Percentiles rank a stretch among this genome's conserved stretches.
These are phyloP conservation scores for Populus ilicifolia DNA, from an alignment of 345 rosid species.

Conservation along the genomic window DNA sequence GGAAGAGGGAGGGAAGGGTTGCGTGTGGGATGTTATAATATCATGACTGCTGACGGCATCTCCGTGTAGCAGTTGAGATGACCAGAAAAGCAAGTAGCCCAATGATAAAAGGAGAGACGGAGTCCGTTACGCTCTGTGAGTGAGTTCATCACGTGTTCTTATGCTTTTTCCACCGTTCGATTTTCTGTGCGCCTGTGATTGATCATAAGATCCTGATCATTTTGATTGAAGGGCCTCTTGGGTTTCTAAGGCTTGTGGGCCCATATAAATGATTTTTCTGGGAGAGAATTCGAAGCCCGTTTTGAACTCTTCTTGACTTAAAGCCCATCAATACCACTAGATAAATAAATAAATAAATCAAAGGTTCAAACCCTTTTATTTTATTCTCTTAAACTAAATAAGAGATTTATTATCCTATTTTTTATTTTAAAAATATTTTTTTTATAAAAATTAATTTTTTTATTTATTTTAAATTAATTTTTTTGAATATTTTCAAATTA, in stretches of 20 bases:
- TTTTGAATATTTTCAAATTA: no score
- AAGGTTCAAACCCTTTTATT: no score
- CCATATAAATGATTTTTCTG: not conserved
- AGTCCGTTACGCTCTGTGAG: not conserved
- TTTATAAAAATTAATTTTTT: no score
- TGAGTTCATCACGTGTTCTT: not conserved
- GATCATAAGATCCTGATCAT: not conserved
- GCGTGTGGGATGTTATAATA: constrained; percentile 45
- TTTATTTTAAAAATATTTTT: no score
- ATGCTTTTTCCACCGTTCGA: not conserved
- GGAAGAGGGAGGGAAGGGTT: constrained; percentile 23
- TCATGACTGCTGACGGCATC: constrained; percentile 46
- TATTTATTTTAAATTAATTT: no score
- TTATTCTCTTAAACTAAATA: no score
- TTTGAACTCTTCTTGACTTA: no score
- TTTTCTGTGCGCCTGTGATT: not conserved
- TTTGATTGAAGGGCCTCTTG: not conserved
- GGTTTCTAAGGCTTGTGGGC: not conserved
- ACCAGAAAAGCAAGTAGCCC: constrained; percentile 9
- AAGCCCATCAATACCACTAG: no score
- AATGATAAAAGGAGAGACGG: not conserved
- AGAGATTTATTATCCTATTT: no score
- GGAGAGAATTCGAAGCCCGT: not conserved
- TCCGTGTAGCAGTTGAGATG: constrained; percentile 49
- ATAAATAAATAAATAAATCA: no score